phyloP scores from a whole-genome alignment of 345 rosid genomes.

The Eucalyptus urophylla region DNA sequence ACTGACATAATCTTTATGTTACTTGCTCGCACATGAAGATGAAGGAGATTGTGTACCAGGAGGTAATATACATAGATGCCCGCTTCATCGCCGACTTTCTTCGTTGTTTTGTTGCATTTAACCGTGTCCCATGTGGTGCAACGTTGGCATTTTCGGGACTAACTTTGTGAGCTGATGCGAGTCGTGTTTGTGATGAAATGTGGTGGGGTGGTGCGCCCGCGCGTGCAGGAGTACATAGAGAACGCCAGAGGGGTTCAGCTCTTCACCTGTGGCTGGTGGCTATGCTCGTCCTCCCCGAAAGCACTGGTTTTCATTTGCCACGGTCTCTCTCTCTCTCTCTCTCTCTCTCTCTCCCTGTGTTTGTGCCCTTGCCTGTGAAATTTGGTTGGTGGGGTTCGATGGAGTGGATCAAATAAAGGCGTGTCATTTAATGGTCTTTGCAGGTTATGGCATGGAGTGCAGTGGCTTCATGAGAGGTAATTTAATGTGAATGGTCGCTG shows the following conservation, averaged over 20 bases:
- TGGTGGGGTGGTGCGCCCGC: background rate
- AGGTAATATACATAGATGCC: slow-evolving; percentile 7
- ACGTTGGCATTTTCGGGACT: background rate
- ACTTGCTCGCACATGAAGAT: background rate
- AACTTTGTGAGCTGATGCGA: background rate
- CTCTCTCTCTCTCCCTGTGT: background rate
- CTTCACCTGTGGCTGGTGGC: slow-evolving; percentile 87
- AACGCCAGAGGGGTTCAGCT: slow-evolving; percentile 70
- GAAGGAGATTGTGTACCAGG: slow-evolving; percentile 33
- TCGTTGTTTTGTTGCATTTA: background rate
- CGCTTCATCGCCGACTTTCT: background rate
- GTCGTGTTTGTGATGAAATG: background rate
- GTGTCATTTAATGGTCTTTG: background rate
- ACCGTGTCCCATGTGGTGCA: background rate
- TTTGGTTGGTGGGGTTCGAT: background rate
- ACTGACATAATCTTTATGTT: background rate
- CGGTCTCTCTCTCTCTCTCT: slow-evolving; percentile 15
- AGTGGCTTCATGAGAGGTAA: slow-evolving; percentile 93
- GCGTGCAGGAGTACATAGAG: slow-evolving; percentile 40
- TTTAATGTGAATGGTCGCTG: background rate
- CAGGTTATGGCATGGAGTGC: slow-evolving; percentile 99
- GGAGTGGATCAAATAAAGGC: background rate
- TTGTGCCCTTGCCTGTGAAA: background rate
- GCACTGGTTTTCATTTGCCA: slow-evolving; percentile 95
- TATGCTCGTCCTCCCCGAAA: slow-evolving; percentile 43